Base-by-base conservation (phyloP, 139 green algal genomes). In the Gonium pectorale region DNA sequence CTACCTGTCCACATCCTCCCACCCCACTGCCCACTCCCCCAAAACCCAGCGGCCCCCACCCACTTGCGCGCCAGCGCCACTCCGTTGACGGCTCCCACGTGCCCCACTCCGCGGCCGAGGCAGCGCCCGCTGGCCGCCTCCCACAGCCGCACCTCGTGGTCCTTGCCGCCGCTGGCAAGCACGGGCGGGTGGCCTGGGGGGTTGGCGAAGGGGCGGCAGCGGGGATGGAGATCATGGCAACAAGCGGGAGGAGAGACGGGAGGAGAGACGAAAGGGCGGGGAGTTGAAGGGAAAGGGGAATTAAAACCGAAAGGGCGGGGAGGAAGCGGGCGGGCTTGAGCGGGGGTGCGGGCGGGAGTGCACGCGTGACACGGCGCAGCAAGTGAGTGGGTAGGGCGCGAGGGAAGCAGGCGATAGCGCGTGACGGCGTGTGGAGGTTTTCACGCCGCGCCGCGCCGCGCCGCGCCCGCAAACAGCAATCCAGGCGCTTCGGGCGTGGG, bases 141-240 rank as follows among this genome's bases (percentile, higher is more conserved):
- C 97, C 97, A 99, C 68, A 99, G 41, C 6, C 94, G 92, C 31
- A 91, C 90, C 41, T 88, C 94, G 74, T 94, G 91, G 90, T 99
- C 97, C 88, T 99, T 99, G 37, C 77, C 86, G 35, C 95, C 97
- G 2, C 94, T 88, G 2, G 85, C 89, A 11, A 91, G 52, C 33
- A 93, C 38, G 3, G 75, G 29, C 9, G 75, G 59, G 13, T 64
- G 24, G 31, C 51, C 80, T 79, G 67, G 11, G 41, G 29, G 27
- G 27, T 17, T 22, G 63, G 59, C 29, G 54, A 26, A 63, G 54
- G 54, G 15, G 56, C 2, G 17, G 26, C 26, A 27, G 56, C 1
- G 56, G 56, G 19, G 3, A 27, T 35, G 8, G 56, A 8, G 56
- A 3, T 21, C 3, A 2, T 13, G 8, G 56, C 26, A 37, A 33